Base-by-base conservation (phyloP, 73 alveolate genomes). In the Blepharisma stoltei region DNA sequence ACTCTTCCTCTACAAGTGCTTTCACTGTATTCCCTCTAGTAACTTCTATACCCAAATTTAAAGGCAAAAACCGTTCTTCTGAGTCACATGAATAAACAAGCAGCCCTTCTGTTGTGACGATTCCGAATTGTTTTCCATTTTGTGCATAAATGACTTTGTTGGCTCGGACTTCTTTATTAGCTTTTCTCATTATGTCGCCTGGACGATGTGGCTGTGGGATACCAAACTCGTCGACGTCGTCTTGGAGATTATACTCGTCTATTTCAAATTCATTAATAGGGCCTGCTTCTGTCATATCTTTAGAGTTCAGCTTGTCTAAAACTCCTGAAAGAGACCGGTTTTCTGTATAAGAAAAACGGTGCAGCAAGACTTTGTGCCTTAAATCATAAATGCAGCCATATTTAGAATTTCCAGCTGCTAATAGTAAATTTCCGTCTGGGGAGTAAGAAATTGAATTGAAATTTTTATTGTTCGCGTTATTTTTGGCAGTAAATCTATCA, bases 361-460 rank as follows among this genome's bases (percentile, higher is more conserved):
- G 83, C 53, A 92, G 82, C 71, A 94, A 79, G 7, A 92, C 81
- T 80, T 82, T 91, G 83, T 83, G 80, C 75, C 79, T 81, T 90
- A 85, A 73, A 82, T 94, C 98, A 88, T 94, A 94, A 11, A 94
- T 77, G 76, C 94, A 91, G 71, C 90, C 84, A 82, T 85, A 87
- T 81, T 92, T 92, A 54, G 95, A 83, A 81, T 90, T 92, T 37
- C 98, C 98, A 37, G 97, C 98, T 54, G 95, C 95, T 53, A 94
- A 78, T 68, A 88, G 68, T 18, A 89, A 65, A 75, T 89, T 90
- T 23, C 97, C 97, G 20, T 90, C 89, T 45, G 95, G 87, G 83
- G 88, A 87, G 78, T 83, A 79, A 77, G 86, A 71, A 6, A 93
- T 83, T 20, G 95, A 83, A 60, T 83, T 86, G 86, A 94, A 92